These are phyloP conservation scores for Candida labiduridarum DNA, from an alignment of 1,139 yeast species.

Conservation along the genomic window DNA sequence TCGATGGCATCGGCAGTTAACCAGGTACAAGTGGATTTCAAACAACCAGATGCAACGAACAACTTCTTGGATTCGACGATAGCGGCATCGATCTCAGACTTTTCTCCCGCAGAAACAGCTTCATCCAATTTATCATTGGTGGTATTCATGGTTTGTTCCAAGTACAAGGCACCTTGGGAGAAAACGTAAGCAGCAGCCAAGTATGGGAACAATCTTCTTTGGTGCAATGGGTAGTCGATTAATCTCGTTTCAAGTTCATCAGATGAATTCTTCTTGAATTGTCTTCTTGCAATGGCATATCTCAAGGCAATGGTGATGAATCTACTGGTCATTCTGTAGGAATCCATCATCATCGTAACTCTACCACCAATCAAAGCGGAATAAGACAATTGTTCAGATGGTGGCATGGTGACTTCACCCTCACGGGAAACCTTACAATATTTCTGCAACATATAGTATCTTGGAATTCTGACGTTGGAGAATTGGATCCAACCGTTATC, in stretches of 20 bases:
- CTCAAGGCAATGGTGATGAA: conserved; percentile 80
- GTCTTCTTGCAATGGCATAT: conserved; percentile 86
- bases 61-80: conserved; percentile 70
- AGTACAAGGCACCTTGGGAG: conserved; percentile 67
- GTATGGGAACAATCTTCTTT: conserved; percentile 77
- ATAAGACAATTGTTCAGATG: conserved; percentile 82
- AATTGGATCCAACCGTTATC: conserved; percentile 96
- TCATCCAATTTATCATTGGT: conserved; percentile 58
- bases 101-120: conserved; percentile 46
- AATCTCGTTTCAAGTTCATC: conserved; percentile 50
- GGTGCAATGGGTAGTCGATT: conserved; percentile 82
- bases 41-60: conserved; percentile 82
- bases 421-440: conserved; percentile 70
- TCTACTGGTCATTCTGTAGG: conserved; percentile 75
- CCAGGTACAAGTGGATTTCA: conserved; percentile 91
- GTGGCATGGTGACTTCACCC: conserved; percentile 71
- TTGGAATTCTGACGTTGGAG: conserved; percentile 75
- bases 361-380: conserved; percentile 85
- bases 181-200: conserved; percentile 76
- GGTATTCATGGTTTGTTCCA: conserved; percentile 52
- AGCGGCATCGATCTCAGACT: conserved; percentile 43
- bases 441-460: conserved; percentile 77
- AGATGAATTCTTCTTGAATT: conserved; percentile 54
- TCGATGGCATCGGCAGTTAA: conserved; percentile 74
- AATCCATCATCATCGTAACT: conserved; percentile 83